Percentiles rank a stretch among this genome's conserved stretches.
These are phyloP conservation scores for Kuraishia ogatae DNA, from an alignment of 805 yeast species.

Conservation along the genomic window DNA sequence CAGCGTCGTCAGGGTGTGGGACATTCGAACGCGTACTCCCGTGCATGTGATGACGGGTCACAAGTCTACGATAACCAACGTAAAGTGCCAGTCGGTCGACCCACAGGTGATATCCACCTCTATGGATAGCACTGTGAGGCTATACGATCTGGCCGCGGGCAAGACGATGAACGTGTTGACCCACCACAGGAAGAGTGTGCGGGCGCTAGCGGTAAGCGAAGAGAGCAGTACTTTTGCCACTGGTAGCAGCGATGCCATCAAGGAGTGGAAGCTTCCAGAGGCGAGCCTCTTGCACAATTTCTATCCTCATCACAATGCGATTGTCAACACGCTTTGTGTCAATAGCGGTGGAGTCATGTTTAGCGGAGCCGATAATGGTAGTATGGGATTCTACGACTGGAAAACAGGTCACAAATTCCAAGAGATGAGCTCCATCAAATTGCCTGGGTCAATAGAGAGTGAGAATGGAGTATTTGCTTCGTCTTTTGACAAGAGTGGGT, in stretches of 20 bases:
- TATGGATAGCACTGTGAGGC: constrained; percentile 72
- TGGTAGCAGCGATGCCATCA: constrained; percentile 72
- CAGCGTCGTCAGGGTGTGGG: constrained; percentile 86
- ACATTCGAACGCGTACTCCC: constrained; percentile 69
- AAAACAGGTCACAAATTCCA: constrained; percentile 58
- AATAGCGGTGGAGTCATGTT: constrained; percentile 61
- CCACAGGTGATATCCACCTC: constrained; percentile 85
- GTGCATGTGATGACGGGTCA: constrained; percentile 81
- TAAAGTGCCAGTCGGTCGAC: constrained; percentile 58
- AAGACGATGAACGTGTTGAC: constrained; percentile 64
- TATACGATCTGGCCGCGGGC: constrained; percentile 90
- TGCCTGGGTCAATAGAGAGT: constrained; percentile 65
- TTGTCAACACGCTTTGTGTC: constrained; percentile 61
- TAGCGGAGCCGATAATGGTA: constrained; percentile 82
- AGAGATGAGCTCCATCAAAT: constrained; percentile 37
- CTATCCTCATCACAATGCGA: constrained; percentile 31
- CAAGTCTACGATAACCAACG: constrained; percentile 61
- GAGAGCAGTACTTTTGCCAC: constrained; percentile 67
- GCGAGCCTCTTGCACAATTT: constrained; percentile 63
- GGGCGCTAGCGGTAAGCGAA: constrained; percentile 66
- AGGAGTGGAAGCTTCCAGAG: constrained; percentile 77
- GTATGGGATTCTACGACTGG: constrained; percentile 73
- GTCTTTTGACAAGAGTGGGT: constrained; percentile 71
- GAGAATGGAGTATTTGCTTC: constrained; percentile 65
- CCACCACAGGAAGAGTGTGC: constrained; percentile 75